Conservation (phyloP, 176 grass and related monocot species). For the Avena sativa region DNA sequence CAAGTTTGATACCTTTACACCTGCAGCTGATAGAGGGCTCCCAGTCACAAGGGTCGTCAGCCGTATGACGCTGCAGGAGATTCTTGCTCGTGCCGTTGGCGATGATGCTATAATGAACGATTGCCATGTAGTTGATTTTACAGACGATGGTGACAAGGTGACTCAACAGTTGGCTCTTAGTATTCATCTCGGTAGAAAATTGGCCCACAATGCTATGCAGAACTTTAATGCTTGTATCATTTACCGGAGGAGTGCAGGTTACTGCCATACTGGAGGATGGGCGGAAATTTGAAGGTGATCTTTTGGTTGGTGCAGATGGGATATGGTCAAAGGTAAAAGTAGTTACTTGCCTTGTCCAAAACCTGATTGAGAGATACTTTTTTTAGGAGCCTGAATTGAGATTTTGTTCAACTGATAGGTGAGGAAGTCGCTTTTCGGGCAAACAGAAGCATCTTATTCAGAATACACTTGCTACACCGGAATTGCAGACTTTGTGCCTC, state of each 20-base stretch:
- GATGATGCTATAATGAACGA: slow-evolving; percentile 79
- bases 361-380: slow-evolving; percentile 26
- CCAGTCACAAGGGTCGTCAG: slow-evolving; percentile 98
- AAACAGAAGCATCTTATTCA: slow-evolving; percentile 80
- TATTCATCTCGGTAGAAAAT: background rate
- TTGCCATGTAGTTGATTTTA: slow-evolving; percentile 83
- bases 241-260: slow-evolving; percentile 53
- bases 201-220: background rate
- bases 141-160: slow-evolving; percentile 90
- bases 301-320: slow-evolving; percentile 96
- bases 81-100: slow-evolving; percentile 78
- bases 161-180: background rate
- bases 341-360: slow-evolving; percentile 26
- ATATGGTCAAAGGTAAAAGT: slow-evolving; percentile 94
- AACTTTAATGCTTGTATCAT: slow-evolving; percentile 5
- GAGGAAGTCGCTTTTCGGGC: slow-evolving; percentile 78
- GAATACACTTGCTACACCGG: slow-evolving; percentile 98
- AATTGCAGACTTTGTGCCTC: slow-evolving; percentile 94
- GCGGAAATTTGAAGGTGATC: slow-evolving; percentile 84
- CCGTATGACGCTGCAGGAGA: slow-evolving; percentile 93
- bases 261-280: slow-evolving; percentile 88
- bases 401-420: slow-evolving; percentile 62
- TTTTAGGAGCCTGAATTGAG: slow-evolving; percentile 3
- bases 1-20: slow-evolving; percentile 99
- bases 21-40: slow-evolving; percentile 83